These are phyloP conservation scores for Paecilomyces niveus DNA, from an alignment of 2,329 filamentous ascomycete genomes.

Conservation along the genomic window DNA sequence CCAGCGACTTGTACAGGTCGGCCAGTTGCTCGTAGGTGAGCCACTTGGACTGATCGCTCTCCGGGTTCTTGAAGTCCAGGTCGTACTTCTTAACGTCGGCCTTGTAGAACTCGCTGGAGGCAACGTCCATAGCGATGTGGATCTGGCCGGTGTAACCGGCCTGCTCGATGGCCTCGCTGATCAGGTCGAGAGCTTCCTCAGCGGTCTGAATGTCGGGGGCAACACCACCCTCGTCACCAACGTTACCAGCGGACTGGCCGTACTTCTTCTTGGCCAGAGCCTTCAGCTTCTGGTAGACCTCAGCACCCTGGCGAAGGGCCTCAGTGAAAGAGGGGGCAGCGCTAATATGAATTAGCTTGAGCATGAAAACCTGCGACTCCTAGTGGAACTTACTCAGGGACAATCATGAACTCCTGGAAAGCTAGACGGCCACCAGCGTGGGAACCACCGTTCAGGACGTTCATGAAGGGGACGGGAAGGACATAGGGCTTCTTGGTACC, in stretches of 20 bases:
- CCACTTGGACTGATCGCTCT: constrained; percentile 94
- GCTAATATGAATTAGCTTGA: constrained; percentile 35
- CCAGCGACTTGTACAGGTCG: constrained; percentile 77
- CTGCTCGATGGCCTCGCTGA: constrained; percentile 87
- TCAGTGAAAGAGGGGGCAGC: constrained; percentile 86
- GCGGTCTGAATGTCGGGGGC: constrained; percentile 97
- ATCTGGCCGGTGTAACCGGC: constrained; percentile 94
- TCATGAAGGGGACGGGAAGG: constrained; percentile 87
- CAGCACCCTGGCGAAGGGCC: constrained; percentile 90
- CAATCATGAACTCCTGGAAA: constrained; percentile 97
- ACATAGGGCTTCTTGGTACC: constrained; percentile 90
- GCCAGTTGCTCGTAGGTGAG: constrained; percentile 97
- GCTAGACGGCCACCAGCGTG: constrained; percentile 94
- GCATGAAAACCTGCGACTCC: constrained; percentile 4
- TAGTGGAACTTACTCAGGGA: constrained; percentile 57
- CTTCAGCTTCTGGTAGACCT: constrained; percentile 99
- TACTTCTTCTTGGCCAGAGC: constrained; percentile 97
- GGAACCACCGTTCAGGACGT: constrained; percentile 88
- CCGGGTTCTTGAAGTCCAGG: constrained; percentile 99
- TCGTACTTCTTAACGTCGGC: constrained; percentile 97
- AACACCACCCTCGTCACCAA: constrained; percentile 99
- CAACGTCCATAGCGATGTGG: constrained; percentile 98
- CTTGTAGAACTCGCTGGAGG: constrained; percentile 99
- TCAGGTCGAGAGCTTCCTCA: constrained; percentile 94
- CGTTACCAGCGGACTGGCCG: constrained; percentile 96